Evolutionary conservation across 441 rosid genomes (phyloP).

Genomic region (Dalechampia spathulata): DNA sequence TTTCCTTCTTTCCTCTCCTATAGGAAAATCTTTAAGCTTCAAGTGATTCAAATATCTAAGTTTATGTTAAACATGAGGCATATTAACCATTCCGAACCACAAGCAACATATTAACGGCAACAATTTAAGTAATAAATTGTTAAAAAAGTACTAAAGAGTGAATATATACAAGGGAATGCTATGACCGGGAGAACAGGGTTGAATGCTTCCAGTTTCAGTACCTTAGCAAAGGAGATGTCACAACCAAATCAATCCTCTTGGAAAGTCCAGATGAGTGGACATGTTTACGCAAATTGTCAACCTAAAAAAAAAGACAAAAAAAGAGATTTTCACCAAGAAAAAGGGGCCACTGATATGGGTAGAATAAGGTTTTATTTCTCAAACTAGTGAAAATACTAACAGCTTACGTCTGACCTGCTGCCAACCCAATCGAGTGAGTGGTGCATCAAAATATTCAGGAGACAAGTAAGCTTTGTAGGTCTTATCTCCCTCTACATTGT

Average conservation of each 20-base stretch:
- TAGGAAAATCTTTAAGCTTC: background rate
- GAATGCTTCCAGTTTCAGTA: constrained; percentile 15
- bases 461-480: constrained; percentile 78
- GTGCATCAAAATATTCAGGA: constrained; percentile 86
- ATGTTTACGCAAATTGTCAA: constrained; percentile 78
- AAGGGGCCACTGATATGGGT: background rate
- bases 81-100: too few relatives aligned
- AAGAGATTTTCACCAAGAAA: background rate
- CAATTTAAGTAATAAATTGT: too few relatives aligned
- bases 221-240: constrained; percentile 82
- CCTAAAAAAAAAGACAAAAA: constrained; percentile 41
- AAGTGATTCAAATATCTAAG: background rate
- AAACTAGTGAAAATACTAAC: background rate
- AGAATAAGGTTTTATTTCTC: background rate
- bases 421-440: constrained; percentile 88
- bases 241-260: constrained; percentile 76
- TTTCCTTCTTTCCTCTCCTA: too few relatives aligned
- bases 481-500: constrained; percentile 95
- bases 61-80: too few relatives aligned
- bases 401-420: constrained; percentile 43
- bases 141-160: too few relatives aligned
- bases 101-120: too few relatives aligned
- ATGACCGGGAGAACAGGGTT: background rate
- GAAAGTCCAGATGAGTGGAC: constrained; percentile 64
- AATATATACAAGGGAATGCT: background rate